These are phyloP conservation scores for Malbranchea cinnamomea DNA, from an alignment of 2,329 filamentous ascomycete genomes.

Conservation along the genomic window DNA sequence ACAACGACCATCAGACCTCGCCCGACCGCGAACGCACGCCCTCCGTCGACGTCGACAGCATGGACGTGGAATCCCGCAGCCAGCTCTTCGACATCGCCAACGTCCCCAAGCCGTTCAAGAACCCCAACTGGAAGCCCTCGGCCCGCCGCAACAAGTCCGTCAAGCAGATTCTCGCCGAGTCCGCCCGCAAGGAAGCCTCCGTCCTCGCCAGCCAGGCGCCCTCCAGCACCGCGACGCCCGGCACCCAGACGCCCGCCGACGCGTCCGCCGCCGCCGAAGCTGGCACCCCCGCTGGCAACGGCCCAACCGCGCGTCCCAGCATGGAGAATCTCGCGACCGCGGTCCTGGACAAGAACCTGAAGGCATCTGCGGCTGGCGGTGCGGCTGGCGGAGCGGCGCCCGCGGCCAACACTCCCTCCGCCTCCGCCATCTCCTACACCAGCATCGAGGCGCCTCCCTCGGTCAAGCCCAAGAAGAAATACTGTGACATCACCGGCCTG, in stretches of 20 bases:
- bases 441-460: slow-evolving; percentile 93
- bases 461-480: slow-evolving; percentile 62
- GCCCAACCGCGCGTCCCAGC: slow-evolving; percentile 43
- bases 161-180: slow-evolving; percentile 88
- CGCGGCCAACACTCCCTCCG: too few species aligned
- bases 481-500: slow-evolving; percentile 91
- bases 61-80: background rate
- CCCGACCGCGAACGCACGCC: background rate
- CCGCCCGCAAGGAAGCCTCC: slow-evolving; percentile 77
- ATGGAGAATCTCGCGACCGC: slow-evolving; percentile 75
- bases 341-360: slow-evolving; percentile 68
- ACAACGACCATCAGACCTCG: too few species aligned
- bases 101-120: slow-evolving; percentile 79
- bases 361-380: slow-evolving; percentile 26
- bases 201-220: slow-evolving; percentile 68
- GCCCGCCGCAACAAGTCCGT: slow-evolving; percentile 97
- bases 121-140: slow-evolving; percentile 76
- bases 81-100: slow-evolving; percentile 88
- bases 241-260: slow-evolving; percentile 23
- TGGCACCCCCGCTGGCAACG: slow-evolving; percentile 37
- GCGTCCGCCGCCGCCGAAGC: slow-evolving; percentile 9
- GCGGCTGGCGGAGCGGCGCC: slow-evolving; percentile 21
- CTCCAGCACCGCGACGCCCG: slow-evolving; percentile 62
- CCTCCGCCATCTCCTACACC: slow-evolving; percentile 73
- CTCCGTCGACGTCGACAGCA: background rate